Evolutionary conservation across 2,329 filamentous ascomycete genomes (phyloP).

Genomic region (Bipolaris oryzae): DNA sequence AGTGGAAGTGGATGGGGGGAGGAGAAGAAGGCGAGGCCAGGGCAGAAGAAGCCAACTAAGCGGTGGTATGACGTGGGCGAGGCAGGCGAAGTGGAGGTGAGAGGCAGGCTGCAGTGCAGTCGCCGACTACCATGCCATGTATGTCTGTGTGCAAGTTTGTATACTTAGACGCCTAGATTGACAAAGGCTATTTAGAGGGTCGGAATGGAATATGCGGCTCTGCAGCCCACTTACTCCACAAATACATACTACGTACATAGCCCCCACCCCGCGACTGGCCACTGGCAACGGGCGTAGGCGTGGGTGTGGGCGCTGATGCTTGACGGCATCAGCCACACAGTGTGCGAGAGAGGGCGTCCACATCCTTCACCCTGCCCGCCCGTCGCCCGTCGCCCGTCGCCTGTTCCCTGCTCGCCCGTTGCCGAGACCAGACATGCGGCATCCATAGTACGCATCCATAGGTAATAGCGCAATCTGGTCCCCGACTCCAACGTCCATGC

Average conservation of each 20-base stretch:
- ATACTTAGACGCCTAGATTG: neutral
- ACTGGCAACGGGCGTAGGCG: neutral
- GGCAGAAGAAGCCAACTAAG: neutral
- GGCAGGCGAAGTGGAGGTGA: neutral
- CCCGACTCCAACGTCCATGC: too few relatives aligned
- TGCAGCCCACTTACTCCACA: neutral
- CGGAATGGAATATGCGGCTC: conserved; percentile 3
- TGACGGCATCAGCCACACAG: neutral
- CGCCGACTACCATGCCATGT: neutral
- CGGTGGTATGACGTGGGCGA: neutral
- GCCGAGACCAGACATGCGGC: too few relatives aligned
- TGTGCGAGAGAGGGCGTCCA: neutral
- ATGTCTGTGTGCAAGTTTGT: neutral
- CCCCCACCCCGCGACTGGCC: conserved; percentile 1
- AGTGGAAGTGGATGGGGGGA: neutral
- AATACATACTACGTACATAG: too few relatives aligned
- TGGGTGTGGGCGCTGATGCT: neutral
- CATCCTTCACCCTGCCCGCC: neutral
- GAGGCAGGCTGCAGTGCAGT: too few relatives aligned
- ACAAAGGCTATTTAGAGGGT: neutral
- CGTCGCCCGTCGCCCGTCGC: neutral
- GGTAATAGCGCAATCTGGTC: neutral
- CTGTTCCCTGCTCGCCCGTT: neutral
- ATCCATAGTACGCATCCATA: neutral
- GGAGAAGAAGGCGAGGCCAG: too few relatives aligned